Evolutionary conservation across 345 rosid species (phyloP).

Genomic region (Atalantia buxifolia): DNA sequence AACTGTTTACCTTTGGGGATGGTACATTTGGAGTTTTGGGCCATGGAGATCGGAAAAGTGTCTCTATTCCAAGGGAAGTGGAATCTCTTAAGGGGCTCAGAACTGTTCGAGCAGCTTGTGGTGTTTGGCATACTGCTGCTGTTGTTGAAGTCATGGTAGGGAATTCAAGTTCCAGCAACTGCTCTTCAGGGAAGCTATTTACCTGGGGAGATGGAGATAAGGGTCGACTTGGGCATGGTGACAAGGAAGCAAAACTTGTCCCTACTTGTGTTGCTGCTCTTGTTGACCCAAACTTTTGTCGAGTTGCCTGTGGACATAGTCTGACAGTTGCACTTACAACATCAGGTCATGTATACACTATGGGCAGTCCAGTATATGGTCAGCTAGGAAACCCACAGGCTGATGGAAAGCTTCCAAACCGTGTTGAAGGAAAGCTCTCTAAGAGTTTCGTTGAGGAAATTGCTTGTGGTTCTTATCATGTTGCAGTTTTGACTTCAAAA

Average conservation of each 20-base stretch:
- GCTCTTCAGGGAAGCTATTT: constrained; percentile 92
- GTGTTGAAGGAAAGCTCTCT: constrained; percentile 84
- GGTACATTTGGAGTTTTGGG: constrained; percentile 84
- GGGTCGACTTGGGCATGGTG: constrained; percentile 96
- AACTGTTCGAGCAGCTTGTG: constrained; percentile 76
- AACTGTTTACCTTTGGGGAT: constrained; percentile 75
- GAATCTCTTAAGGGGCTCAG: constrained; percentile 77
- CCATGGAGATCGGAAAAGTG: constrained; percentile 65
- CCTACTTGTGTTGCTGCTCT: constrained; percentile 98
- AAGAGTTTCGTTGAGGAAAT: constrained; percentile 91
- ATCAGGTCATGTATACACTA: constrained; percentile 82
- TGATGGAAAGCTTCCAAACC: constrained; percentile 81
- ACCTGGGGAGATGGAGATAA: constrained; percentile 99
- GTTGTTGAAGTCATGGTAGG: constrained; percentile 97
- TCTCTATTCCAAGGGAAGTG: constrained; percentile 70
- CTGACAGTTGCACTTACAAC: constrained; percentile 88
- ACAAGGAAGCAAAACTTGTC: constrained; percentile 84
- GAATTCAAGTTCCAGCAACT: constrained; percentile 84
- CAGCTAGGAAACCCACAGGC: constrained; percentile 90
- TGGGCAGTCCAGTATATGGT: constrained; percentile 97
- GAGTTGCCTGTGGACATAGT: constrained; percentile 94
- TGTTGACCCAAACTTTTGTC: constrained; percentile 91
- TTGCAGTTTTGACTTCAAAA: constrained; percentile 85
- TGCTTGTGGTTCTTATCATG: constrained; percentile 96
- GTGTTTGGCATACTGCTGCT: constrained; percentile 92